Conservation (phyloP, 1,284 basidiomycete species). For the Irpex sp. region DNA sequence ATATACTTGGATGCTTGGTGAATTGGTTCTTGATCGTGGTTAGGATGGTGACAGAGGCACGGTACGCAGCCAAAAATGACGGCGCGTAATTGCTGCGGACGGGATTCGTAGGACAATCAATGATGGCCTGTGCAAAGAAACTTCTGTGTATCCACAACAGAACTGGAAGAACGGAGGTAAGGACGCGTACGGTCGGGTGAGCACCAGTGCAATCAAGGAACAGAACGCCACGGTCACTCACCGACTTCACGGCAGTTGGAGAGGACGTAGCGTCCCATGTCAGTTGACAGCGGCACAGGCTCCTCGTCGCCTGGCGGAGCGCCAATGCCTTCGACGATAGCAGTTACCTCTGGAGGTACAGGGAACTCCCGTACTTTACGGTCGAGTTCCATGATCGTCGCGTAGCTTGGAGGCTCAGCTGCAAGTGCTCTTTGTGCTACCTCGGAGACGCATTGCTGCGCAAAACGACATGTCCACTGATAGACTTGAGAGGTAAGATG, state of each 20-base stretch:
- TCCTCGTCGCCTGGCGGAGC: slow-evolving; percentile 19
- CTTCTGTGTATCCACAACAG: slow-evolving; percentile 37
- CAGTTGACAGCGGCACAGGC: slow-evolving; percentile 22
- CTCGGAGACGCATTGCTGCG: slow-evolving; percentile 60
- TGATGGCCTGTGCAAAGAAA: slow-evolving; percentile 37
- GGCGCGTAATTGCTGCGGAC: slow-evolving; percentile 35
- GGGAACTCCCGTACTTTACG: slow-evolving; percentile 65
- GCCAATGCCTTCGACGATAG: slow-evolving; percentile 27
- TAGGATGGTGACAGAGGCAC: slow-evolving; percentile 30
- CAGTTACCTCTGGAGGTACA: slow-evolving; percentile 41
- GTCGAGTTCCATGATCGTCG: slow-evolving; percentile 70
- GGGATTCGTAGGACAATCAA: slow-evolving; percentile 35
- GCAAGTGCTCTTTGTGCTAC: slow-evolving; percentile 61
- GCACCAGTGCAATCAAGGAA: not conserved
- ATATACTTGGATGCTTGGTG: slow-evolving; percentile 22
- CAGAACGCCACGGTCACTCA: slow-evolving; percentile 20
- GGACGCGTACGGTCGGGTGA: not conserved
- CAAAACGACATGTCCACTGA: slow-evolving; percentile 61
- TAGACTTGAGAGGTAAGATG: slow-evolving; percentile 36
- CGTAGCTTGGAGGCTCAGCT: slow-evolving; percentile 59
- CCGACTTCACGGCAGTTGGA: slow-evolving; percentile 35
- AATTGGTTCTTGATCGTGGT: slow-evolving; percentile 30
- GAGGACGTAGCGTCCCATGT: slow-evolving; percentile 42
- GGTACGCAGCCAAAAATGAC: slow-evolving; percentile 36
- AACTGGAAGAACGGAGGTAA: slow-evolving; percentile 20